phyloP scores from a whole-genome alignment of 805 yeast species.

The Saturnispora saitoi region DNA sequence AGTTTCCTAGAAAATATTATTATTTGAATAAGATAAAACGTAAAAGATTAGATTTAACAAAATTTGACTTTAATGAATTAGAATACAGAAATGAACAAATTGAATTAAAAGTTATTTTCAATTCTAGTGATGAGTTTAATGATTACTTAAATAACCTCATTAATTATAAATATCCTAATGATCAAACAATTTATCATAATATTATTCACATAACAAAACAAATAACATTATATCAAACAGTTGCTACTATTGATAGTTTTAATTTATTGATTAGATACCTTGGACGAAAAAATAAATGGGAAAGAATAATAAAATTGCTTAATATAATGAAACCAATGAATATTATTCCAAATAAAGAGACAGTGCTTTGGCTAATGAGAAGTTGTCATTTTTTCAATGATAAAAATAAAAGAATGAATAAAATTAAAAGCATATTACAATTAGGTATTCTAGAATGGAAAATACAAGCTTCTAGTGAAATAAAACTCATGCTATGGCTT shows the following conservation, averaged over 20 bases:
- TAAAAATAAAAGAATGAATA: not conserved
- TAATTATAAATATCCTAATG: not conserved
- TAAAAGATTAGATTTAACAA: not conserved
- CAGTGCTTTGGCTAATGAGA: constrained; percentile 3
- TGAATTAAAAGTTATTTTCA: not conserved
- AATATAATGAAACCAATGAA: not conserved
- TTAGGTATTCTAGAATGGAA: constrained; percentile 5
- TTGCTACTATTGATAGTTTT: not conserved
- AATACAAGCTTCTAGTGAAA: not conserved
- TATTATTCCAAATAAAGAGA: constrained; percentile 1
- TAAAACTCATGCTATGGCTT: constrained; percentile 7
- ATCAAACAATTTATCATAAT: not conserved
- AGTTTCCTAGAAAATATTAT: not conserved
- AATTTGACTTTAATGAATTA: constrained; percentile 1
- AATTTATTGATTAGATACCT: constrained; percentile 4
- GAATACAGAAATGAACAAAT: not conserved
- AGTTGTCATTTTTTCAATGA: not conserved
- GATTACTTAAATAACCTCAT: not conserved
- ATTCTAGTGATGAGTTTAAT: not conserved
- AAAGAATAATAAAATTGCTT: not conserved
- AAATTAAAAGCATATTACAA: not conserved
- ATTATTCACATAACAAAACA: not conserved
- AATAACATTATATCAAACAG: not conserved
- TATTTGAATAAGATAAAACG: not conserved
- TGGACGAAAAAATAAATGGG: constrained; percentile 2